phyloP scores from a whole-genome alignment of 495 filamentous ascomycete species.

The Pseudoneurospora amorphoporcata region DNA sequence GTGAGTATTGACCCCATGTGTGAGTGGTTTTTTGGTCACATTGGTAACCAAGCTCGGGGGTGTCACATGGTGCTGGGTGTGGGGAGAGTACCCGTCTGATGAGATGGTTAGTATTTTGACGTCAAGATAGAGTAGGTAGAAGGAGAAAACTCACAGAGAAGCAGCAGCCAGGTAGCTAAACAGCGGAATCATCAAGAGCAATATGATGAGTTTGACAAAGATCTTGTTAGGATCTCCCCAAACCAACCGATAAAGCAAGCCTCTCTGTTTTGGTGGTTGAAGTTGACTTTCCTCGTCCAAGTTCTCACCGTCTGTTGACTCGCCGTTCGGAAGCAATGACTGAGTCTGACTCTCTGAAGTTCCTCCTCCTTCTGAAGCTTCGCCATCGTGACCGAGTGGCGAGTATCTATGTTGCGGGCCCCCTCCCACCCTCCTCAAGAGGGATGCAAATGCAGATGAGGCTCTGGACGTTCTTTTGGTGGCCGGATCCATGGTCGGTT shows the following conservation, averaged over 20 bases:
- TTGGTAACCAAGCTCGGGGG: constrained; percentile 50
- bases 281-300: background rate
- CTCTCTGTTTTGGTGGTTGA: background rate
- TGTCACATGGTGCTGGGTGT: constrained; percentile 38
- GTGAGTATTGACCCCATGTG: constrained; percentile 79
- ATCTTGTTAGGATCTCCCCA: background rate
- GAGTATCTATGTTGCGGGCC: background rate
- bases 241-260: background rate
- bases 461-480: background rate
- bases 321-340: background rate
- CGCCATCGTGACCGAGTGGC: background rate
- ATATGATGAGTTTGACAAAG: background rate
- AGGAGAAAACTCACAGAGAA: background rate
- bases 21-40: constrained; percentile 44
- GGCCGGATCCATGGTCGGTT: background rate
- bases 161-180: background rate
- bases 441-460: background rate
- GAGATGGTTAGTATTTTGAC: background rate
- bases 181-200: background rate
- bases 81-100: background rate
- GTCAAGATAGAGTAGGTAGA: background rate
- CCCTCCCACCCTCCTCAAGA: background rate
- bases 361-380: background rate
- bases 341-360: background rate
- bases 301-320: background rate